Conservation (phyloP, 148 eudicot genomes). For the Silene conica region DNA sequence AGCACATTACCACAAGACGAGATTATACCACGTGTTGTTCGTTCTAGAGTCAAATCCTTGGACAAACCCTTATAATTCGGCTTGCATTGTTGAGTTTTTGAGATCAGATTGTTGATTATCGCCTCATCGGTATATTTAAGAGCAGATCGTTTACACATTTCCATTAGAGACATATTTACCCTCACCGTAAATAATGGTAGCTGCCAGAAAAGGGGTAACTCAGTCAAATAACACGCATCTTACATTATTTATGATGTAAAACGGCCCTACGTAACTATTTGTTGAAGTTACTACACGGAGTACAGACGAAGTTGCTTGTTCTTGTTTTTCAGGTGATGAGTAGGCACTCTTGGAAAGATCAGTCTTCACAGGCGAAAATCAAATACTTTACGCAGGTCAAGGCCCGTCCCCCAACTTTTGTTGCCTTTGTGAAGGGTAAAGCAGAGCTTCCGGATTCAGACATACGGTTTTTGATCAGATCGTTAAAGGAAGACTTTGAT, state of each 20-base stretch:
- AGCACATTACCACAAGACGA: not conserved
- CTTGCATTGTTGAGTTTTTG: not conserved
- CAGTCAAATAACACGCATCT: too few relatives aligned
- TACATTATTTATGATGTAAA: too few relatives aligned
- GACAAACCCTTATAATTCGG: too few relatives aligned
- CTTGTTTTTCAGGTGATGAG: constrained; percentile 74
- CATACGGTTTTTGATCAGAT: constrained; percentile 69
- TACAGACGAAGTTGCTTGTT: not conserved
- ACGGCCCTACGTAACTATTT: too few relatives aligned
- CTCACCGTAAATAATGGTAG: too few relatives aligned
- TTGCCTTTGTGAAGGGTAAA: constrained; percentile 87
- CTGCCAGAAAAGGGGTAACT: not conserved
- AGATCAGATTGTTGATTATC: too few relatives aligned
- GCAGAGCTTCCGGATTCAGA: constrained; percentile 65
- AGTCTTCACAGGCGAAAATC: constrained; percentile 71
- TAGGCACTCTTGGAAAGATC: constrained; percentile 98
- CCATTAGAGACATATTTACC: too few relatives aligned
- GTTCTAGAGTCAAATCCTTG: not conserved
- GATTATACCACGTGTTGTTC: not conserved
- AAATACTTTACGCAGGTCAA: constrained; percentile 97
- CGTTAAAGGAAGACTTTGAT: constrained; percentile 90
- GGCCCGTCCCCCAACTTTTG: constrained; percentile 96
- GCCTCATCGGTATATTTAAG: too few relatives aligned
- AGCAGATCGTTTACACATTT: too few relatives aligned
- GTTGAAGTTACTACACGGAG: too few relatives aligned